Evolutionary conservation across 1,284 basidiomycete genomes (phyloP), one percentile per base, ranked within the genome.

Genomic region (Singerocomus inundabilis): DNA sequence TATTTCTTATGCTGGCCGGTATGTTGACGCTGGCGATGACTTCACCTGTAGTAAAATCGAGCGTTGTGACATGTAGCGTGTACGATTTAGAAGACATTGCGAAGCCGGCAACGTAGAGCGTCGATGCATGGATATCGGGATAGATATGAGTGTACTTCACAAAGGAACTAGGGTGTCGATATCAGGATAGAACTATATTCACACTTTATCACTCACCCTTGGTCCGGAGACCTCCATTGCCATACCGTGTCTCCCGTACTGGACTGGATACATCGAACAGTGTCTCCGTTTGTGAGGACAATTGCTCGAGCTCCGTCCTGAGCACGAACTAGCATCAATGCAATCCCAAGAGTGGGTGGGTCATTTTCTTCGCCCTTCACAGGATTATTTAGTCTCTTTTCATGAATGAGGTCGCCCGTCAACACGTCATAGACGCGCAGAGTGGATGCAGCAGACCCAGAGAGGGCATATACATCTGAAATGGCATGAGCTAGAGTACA

Each of bases 371-470:
- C 68, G 3, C 77, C 81, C 0, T 68, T 49, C 11, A 67, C 57
- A 1, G 74, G 75, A 13, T 67, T 56, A 45, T 88, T 82, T 1
- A 93, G 64, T 12, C 72, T 72, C 37, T 72, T 76, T 67, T 96
- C 91, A 58, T 85, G 76, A 2, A 87, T 54, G n/a, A 93, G 72
- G 39, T 78, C 64, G 1, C 94, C 94, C 0, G 80, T 84, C 4
- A 72, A 61, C 8, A 76, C 70, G 40, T 92, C 82, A 60, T 91
- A 85, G 11, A 83, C 68, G 18, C 92, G 82, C n/a, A 90, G 72
- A 1, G 75, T 85, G 7, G 86, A 74, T 4, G 84, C 89, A 4
- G 84, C 82, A 3, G 82, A 74, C 11, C 91, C 92, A 28, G 92
- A 94, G 25, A 96, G 71, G 7, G 85, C 72, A 21, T 85, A 79